Conservation (phyloP, 805 yeast species). For the Blastobotrys terrestris region DNA sequence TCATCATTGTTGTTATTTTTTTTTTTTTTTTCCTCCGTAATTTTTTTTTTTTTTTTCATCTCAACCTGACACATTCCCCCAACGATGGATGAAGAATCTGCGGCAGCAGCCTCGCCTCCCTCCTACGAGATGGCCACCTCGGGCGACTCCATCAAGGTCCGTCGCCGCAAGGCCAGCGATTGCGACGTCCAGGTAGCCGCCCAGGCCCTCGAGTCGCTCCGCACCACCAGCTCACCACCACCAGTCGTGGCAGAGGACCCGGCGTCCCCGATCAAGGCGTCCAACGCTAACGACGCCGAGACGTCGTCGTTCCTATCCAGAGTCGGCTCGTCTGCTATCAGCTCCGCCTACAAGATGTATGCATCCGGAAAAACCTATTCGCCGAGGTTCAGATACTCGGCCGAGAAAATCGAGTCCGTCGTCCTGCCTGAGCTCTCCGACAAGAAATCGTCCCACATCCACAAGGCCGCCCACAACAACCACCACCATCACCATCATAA, state of each 20-base stretch:
- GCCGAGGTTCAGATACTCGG: conserved; percentile 50
- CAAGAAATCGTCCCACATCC: conserved; percentile 1
- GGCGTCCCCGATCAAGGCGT: not conserved
- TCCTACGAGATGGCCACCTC: not conserved
- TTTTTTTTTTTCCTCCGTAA: not conserved
- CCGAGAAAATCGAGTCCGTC: conserved; percentile 33
- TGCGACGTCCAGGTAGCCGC: conserved; percentile 25
- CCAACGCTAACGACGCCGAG: not conserved
- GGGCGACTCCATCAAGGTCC: not conserved
- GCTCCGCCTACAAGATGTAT: conserved; percentile 28
- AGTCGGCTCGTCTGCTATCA: conserved; percentile 9
- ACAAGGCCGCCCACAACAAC: not conserved
- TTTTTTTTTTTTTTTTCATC: not conserved
- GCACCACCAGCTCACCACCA: conserved; percentile 10
- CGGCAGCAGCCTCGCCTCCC: not conserved
- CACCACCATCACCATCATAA: conserved; percentile 1
- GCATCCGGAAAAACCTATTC: conserved; percentile 37
- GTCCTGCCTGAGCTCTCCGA: conserved; percentile 5
- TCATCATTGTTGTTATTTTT: not conserved
- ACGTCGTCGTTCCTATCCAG: conserved; percentile 18
- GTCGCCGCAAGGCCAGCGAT: not conserved
- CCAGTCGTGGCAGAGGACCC: not conserved
- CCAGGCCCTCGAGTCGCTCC: conserved; percentile 25
- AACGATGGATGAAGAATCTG: not conserved
- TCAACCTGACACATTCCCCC: not conserved